These are phyloP conservation scores for Pleodorina starrii DNA, from an alignment of 139 green algal genomes.

Conservation along the genomic window DNA sequence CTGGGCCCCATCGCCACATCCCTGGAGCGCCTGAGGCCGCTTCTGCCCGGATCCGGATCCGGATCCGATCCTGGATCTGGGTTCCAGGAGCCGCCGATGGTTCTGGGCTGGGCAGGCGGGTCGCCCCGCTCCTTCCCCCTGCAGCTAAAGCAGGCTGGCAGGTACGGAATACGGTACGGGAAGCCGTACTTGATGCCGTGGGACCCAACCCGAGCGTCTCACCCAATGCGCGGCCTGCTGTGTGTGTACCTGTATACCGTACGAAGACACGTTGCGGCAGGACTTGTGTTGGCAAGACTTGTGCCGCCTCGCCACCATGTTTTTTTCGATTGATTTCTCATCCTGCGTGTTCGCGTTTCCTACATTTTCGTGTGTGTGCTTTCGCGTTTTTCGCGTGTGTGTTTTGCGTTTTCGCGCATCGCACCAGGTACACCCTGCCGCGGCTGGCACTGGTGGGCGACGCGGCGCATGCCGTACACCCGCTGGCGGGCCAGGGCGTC, in stretches of 20 bases:
- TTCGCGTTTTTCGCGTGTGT: no score
- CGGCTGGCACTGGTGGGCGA: slow-evolving; percentile 87
- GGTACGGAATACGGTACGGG: slow-evolving; percentile 51
- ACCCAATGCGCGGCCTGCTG: no score
- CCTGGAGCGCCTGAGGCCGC: not conserved
- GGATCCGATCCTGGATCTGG: not conserved
- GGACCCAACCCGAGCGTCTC: no score
- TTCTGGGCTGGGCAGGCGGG: slow-evolving; percentile 64
- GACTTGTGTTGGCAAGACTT: no score
- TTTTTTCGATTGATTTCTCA: no score
- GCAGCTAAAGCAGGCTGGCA: slow-evolving; percentile 72
- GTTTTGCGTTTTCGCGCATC: no score
- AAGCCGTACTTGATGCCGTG: no score
- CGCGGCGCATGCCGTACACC: slow-evolving; percentile 86
- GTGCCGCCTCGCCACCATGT: no score
- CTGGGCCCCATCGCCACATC: not conserved
- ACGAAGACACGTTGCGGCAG: no score
- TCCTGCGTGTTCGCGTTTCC: no score
- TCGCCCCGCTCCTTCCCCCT: slow-evolving; percentile 77
- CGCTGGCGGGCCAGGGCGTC: slow-evolving; percentile 84
- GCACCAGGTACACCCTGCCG: slow-evolving; percentile 81
- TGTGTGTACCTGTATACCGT: no score
- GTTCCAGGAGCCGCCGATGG: slow-evolving; percentile 65
- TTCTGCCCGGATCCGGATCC: not conserved
- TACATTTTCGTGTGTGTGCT: no score